These are phyloP conservation scores for Boletus pseudopeckii DNA, from an alignment of 768 basidiomycete genomes.

Conservation along the genomic window DNA sequence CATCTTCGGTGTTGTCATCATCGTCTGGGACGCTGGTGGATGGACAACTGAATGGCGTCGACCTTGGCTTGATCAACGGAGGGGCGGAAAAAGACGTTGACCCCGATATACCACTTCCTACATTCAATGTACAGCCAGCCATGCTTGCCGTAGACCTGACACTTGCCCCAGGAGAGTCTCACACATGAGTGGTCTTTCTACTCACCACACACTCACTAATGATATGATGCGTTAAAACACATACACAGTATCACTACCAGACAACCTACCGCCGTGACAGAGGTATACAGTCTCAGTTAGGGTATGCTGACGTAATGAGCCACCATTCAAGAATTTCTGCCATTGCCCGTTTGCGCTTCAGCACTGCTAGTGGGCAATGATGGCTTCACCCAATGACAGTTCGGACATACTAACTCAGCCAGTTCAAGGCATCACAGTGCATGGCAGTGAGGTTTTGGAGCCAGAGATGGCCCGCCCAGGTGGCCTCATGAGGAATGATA, in stretches of 20 bases:
- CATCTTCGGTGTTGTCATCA: constrained; percentile 25
- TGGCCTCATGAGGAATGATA: constrained; percentile 69
- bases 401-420: constrained; percentile 37
- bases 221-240: constrained; percentile 51
- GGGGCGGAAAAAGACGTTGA: constrained; percentile 48
- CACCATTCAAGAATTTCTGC: no score
- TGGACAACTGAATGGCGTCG: constrained; percentile 22
- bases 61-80: constrained; percentile 29
- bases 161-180: constrained; percentile 76
- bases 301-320: no score
- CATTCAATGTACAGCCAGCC: constrained; percentile 78
- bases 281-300: no score
- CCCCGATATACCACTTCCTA: constrained; percentile 69
- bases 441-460: constrained; percentile 79
- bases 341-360: no score
- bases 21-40: constrained; percentile 2
- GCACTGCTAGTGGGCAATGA: no score
- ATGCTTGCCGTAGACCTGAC: constrained; percentile 88
- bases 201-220: background rate
- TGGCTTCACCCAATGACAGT: no score
- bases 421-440: constrained; percentile 72
- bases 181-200: constrained; percentile 42
- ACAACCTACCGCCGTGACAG: constrained; percentile 82
- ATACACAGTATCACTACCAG: constrained; percentile 73
- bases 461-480: constrained; percentile 76